Evolutionary conservation across 2,329 filamentous ascomycete genomes (phyloP).

Genomic region (Exutisphaerella laricina): DNA sequence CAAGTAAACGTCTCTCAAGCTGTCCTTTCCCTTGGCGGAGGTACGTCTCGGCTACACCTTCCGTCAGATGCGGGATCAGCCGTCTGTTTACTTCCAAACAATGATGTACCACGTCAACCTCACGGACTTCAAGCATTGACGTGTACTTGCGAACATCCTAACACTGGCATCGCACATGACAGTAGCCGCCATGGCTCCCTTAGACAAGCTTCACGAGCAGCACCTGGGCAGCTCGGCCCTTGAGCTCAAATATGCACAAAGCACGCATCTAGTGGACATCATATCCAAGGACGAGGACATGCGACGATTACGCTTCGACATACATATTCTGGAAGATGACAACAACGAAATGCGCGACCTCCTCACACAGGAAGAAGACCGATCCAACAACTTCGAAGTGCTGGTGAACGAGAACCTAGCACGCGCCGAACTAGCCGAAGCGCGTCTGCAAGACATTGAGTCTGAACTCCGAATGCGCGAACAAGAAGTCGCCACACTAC

Average conservation of each 20-base stretch:
- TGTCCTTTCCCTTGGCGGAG: no score
- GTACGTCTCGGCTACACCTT: no score
- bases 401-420: conserved; percentile 45
- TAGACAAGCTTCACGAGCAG: conserved; percentile 40
- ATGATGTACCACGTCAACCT: neutral
- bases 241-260: conserved; percentile 65
- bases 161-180: conserved; percentile 12
- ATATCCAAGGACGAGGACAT: conserved; percentile 70
- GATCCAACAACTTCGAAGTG: conserved; percentile 51
- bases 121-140: conserved; percentile 4
- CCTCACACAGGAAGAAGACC: conserved; percentile 55
- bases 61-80: neutral
- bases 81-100: conserved; percentile 8
- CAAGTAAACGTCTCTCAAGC: neutral
- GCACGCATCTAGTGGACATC: conserved; percentile 58
- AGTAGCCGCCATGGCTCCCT: conserved; percentile 22
- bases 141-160: conserved; percentile 12
- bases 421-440: conserved; percentile 45
- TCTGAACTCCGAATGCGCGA: conserved; percentile 48
- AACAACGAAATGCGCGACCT: conserved; percentile 62
- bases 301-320: conserved; percentile 62
- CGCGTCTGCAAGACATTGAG: conserved; percentile 41
- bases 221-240: conserved; percentile 51
- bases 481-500: conserved; percentile 51
- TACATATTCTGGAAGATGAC: conserved; percentile 68